phyloP scores from a whole-genome alignment of 2,329 filamentous ascomycete species.

The Calonectria pteridis region DNA sequence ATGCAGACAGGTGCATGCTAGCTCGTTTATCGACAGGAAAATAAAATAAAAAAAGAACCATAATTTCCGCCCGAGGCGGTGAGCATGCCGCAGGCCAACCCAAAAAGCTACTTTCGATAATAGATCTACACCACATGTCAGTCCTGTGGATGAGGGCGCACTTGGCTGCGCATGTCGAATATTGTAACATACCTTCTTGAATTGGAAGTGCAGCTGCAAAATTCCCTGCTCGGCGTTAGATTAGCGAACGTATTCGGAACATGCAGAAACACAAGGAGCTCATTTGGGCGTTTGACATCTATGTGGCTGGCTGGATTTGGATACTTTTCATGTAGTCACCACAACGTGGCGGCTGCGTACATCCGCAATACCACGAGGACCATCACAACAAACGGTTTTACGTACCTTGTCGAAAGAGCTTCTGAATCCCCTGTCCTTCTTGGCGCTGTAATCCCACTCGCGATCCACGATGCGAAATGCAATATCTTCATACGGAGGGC shows the following conservation, averaged over 20 bases:
- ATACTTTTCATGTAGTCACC: conserved; percentile 21
- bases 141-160: neutral
- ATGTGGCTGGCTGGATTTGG: conserved; percentile 24
- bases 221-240: conserved; percentile 75
- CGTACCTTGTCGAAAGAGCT: conserved; percentile 97
- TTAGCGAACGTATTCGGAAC: conserved; percentile 31
- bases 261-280: conserved; percentile 19
- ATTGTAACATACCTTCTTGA: conserved; percentile 84
- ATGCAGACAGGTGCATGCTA: neutral
- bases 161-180: neutral
- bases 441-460: conserved; percentile 99
- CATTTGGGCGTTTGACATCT: conserved; percentile 25
- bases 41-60: neutral
- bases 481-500: conserved; percentile 95
- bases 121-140: conserved; percentile 59
- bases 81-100: neutral
- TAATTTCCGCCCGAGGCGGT: conserved; percentile 9
- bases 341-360: conserved; percentile 17
- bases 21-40: conserved; percentile 2
- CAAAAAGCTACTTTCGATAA: conserved; percentile 62
- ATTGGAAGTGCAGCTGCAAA: conserved; percentile 96
- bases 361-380: conserved; percentile 31
- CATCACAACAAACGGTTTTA: conserved; percentile 35
- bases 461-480: conserved; percentile 98
- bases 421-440: conserved; percentile 92